Percentiles rank a stretch among this genome's conserved stretches.
Evolutionary conservation across 2,329 filamentous ascomycete species (phyloP).

Genomic region (Pyrenophora graminea): DNA sequence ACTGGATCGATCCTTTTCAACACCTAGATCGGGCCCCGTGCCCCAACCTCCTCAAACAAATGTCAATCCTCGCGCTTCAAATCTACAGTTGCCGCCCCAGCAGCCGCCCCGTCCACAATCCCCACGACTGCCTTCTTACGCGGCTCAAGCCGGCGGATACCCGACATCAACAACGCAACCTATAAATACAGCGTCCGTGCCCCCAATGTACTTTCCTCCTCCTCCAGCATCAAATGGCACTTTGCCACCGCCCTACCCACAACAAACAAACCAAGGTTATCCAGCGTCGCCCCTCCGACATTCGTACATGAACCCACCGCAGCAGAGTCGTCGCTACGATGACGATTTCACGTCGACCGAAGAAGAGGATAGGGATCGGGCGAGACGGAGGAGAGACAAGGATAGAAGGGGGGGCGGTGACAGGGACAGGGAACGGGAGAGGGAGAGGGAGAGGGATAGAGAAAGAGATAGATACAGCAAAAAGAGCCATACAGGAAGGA

Average conservation of each 20-base stretch:
- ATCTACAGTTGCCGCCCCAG: conserved; percentile 19
- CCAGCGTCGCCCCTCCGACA: conserved; percentile 22
- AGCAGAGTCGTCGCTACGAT: conserved; percentile 16
- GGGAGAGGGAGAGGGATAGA: conserved; percentile 1
- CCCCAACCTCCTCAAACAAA: conserved; percentile 16
- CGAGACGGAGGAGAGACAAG: conserved; percentile 14
- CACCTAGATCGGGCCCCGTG: conserved; percentile 23
- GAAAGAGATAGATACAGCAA: conserved; percentile 13
- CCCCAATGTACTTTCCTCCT: not conserved
- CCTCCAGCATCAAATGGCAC: not conserved
- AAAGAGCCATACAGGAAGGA: conserved; percentile 31
- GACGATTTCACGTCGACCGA: conserved; percentile 24
- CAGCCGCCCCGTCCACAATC: conserved; percentile 10
- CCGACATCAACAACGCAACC: not conserved
- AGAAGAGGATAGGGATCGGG: conserved; percentile 30
- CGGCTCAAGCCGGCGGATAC: conserved; percentile 3
- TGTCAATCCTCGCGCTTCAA: conserved; percentile 18
- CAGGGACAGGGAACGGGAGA: conserved; percentile 19
- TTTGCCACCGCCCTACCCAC: not conserved
- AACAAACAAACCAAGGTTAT: not conserved
- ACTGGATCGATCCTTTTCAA: conserved; percentile 34
- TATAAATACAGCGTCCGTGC: conserved; percentile 4
- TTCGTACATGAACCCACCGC: conserved; percentile 8
- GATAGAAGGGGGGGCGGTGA: not conserved
- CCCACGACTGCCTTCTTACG: conserved; percentile 13